Evolutionary conservation across 352 stramenopile genomes (phyloP), one percentile per base, ranked within the genome.

Genomic region (Pythium phragmitis): DNA sequence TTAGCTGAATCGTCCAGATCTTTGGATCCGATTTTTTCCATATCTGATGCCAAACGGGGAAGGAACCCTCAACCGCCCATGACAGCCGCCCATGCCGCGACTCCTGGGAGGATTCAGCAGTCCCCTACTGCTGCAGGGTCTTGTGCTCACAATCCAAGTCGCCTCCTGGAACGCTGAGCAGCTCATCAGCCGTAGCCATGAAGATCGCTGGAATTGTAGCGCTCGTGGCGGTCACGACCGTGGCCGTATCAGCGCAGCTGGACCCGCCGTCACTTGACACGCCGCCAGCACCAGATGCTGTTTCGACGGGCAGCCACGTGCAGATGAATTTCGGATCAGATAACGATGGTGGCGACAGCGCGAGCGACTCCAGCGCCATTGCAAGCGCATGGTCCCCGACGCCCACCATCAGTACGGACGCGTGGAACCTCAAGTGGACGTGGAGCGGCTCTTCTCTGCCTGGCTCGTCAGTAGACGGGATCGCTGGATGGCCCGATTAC

Each of bases 261-360:
- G 14, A 28, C 3, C 26, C 48, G 8, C 39, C 39, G 2, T 13
- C 39, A 2, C 39, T 13, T 6, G 39, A 46, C 16, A 46, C 16
- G 50, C 17, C 50, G 33, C n/a, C 50, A 30, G 3, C 17, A 7
- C 33, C 50, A 11, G 33, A 3, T 6, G 30, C 33, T 37, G 34
- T 11, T 19, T 56, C 28, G 16, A 43, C 47, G 28, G 47, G 47
- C 12, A 33, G 49, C 8, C 11, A 7, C 7, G 11, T 19, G 6
- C 49, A 30, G 34, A 56, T 56, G 51, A 30, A 48, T 39, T 58
- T 58, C 43, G 51, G 49, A 17, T 56, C 49, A 30, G 49, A 45
- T 28, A 28, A 13, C 30, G 26, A 28, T 4, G 34, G 14, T 16
- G 28, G 5, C 14, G 16, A n/a, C 33, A 47, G n/a, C 19, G 19